Evolutionary conservation across 345 rosid species (phyloP), one percentile per base, ranked within the genome.

Genomic region (Ceriops zippeliana): DNA sequence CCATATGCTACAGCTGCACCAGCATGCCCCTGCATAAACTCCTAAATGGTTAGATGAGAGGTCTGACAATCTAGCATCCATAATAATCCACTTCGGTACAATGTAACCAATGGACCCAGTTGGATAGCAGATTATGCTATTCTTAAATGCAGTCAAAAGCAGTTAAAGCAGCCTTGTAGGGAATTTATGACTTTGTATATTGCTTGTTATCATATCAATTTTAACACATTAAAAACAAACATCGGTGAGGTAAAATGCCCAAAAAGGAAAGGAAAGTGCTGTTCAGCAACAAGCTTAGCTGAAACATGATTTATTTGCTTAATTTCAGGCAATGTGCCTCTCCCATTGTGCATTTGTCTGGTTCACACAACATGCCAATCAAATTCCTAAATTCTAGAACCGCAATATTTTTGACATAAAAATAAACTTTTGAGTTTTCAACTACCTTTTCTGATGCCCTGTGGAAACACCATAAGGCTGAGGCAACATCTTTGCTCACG

Each of bases 1-100:
- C 98, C 98, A 82, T 87, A 87, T 21, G 91, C 95, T 65, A 89
- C 66, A 22, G 97, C 96, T 38, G 98, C 98, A 79, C 93, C 98
- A 22, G 89, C 82, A 83, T 93, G 97, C 65, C 97, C 95, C 92
- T 93, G 86, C 79, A 80, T 15, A 53, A 13, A 37, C 52, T 63
- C 61, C 70, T 28, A 63, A 62, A 13, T 32, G 52, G n/a, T 64
- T 53, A 67, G 58, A 27, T 42, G 35, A 73, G 38, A 67, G 58
- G 47, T 67, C 11, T 6, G 3, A 58, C 30, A 9, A 11, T 56
- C 37, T 27, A 10, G 47, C 37, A 19, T 3, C 19, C 22, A 17
- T 57, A 51, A 65, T 7, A 65, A 65, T 22, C 49, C 2, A 13
- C 49, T 42, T 42, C 17, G 4, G 17, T 11, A 42, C 16, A 13